Evolutionary conservation across 176 grass and related monocot species (phyloP), one percentile per base, ranked within the genome.

Genomic region (Urochloa ruziziensis): DNA sequence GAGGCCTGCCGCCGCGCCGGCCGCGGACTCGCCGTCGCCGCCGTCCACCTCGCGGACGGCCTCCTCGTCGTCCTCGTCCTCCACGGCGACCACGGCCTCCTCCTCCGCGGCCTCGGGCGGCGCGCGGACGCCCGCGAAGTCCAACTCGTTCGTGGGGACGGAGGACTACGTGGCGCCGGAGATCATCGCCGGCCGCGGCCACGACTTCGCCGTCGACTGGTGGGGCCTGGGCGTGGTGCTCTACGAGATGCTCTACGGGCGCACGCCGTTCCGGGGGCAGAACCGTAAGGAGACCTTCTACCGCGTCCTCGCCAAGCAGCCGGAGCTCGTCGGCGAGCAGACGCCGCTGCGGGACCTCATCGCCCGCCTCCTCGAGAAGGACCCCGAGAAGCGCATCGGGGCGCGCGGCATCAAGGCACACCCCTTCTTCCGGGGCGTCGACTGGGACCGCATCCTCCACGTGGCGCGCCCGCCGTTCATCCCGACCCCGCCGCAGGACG

Each of bases 221-320:
- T 99, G 97, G 93, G 89, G 97, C 35, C 85, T 96, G 4, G 93
- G 93, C 18, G 86, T 99, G 29, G 93, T 99, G 6, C 91, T 99
- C 7, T 94, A 99, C 87, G 93, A 99, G 89, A 99, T 99, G 97
- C 88, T 99, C 35, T 99, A 99, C 86, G 93, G 91, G 28, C 97
- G 91, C 77, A 96, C 97, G 34, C 97, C 97, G 9, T 99, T 96
- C 86, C 89, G 93, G 84, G 97, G 97, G 33, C 91, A 78, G 86
- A 95, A 90, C 79, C 91, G 97, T 34, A 99, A 96, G 84, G 97
- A 99, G 86, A 99, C 97, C 34, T 99, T 99, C 88, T 99, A 99
- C 88, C 89, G 97, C 64, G 91, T 91, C 67, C 88, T 95, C 35
- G 57, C 88, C 23, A 94, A 92, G 89, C 87, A 89, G 61, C 93